Evolutionary conservation across 2,329 filamentous ascomycete species (phyloP).

Genomic region (Aureobasidium sp.): DNA sequence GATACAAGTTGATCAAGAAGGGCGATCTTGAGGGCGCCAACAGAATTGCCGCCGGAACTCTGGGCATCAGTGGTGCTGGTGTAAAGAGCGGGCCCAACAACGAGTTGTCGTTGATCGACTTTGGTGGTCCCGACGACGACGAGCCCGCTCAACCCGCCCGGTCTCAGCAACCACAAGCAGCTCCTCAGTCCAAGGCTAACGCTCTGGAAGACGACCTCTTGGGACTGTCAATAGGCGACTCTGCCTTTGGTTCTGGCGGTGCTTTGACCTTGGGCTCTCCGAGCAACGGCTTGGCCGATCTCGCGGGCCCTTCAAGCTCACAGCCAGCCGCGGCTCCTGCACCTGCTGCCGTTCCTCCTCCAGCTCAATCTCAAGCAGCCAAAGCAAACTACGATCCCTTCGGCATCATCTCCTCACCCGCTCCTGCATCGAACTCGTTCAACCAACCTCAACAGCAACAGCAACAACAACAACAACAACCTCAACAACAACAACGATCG

Average conservation of each 20-base stretch:
- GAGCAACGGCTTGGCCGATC: constrained; percentile 17
- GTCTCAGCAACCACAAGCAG: constrained; percentile 37
- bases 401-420: constrained; percentile 43
- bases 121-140: constrained; percentile 59
- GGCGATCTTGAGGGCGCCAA: constrained; percentile 80
- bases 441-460: constrained; percentile 30
- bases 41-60: constrained; percentile 74
- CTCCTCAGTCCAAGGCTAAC: constrained; percentile 46
- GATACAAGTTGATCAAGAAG: constrained; percentile 94
- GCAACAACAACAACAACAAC: constrained; percentile 31
- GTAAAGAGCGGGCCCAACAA: constrained; percentile 61
- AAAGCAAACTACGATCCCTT: constrained; percentile 53
- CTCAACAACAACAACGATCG: constrained; percentile 34
- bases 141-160: constrained; percentile 27
- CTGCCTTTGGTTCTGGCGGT: constrained; percentile 65
- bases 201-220: constrained; percentile 85
- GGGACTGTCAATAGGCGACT: constrained; percentile 72
- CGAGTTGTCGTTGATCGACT: constrained; percentile 90
- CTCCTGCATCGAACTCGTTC: constrained; percentile 40
- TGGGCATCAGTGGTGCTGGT: constrained; percentile 58
- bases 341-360: neutral
- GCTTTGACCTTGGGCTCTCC: constrained; percentile 69
- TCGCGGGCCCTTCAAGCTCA: constrained; percentile 11
- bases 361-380: constrained; percentile 28
- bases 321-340: constrained; percentile 29